Evolutionary conservation across 2,329 filamentous ascomycete genomes (phyloP).

Genomic region (Gnomoniopsis smithogilvyi): DNA sequence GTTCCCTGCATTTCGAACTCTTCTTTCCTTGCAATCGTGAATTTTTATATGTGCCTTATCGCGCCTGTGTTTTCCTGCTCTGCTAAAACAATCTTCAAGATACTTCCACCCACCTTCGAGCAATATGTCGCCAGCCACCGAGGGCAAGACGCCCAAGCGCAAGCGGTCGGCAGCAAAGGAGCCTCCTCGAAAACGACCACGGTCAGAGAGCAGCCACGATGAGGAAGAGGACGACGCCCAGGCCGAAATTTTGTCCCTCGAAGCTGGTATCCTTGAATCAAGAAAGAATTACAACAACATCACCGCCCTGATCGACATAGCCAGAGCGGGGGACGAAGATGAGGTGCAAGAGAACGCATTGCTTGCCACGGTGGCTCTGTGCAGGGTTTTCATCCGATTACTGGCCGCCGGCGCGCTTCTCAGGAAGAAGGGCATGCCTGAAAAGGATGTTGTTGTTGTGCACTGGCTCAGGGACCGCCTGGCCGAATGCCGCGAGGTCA

Average conservation of each 20-base stretch:
- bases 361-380: conserved; percentile 75
- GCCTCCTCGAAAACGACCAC: conserved; percentile 48
- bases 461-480: conserved; percentile 77
- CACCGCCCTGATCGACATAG: conserved; percentile 62
- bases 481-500: conserved; percentile 62
- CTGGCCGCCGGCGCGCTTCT: conserved; percentile 70
- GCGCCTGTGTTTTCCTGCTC: neutral
- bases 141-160: conserved; percentile 41
- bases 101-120: neutral
- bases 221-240: conserved; percentile 50
- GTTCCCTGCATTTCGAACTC: neutral
- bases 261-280: conserved; percentile 79
- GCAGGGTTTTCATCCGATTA: conserved; percentile 80
- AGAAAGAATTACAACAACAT: conserved; percentile 93
- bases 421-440: conserved; percentile 61
- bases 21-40: neutral
- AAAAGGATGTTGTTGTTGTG: conserved; percentile 71
- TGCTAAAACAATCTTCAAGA: neutral
- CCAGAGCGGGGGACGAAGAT: conserved; percentile 33
- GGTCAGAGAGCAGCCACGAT: conserved; percentile 43
- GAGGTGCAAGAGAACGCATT: conserved; percentile 55
- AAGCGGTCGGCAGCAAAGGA: conserved; percentile 45
- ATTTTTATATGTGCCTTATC: too few relatives aligned
- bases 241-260: conserved; percentile 69
- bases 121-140: conserved; percentile 27